Conservation (phyloP, 1,284 basidiomycete species). For the Filobasidium uniguttulatum region DNA sequence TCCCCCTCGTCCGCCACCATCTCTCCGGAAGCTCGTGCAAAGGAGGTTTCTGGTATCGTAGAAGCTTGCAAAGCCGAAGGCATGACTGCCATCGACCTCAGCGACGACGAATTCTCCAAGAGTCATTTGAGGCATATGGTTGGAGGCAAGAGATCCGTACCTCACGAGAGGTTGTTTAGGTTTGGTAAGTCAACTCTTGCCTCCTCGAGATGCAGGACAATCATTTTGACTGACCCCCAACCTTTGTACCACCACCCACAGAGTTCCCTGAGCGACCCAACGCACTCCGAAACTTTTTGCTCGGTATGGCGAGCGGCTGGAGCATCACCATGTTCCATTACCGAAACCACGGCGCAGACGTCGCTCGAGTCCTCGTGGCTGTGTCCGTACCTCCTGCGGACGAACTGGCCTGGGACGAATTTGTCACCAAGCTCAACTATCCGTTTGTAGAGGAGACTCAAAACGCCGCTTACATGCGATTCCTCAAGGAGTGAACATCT, state of each 20-base stretch:
- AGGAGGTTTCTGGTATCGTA: constrained; percentile 58
- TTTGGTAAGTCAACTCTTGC: constrained; percentile 87
- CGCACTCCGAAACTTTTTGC: constrained; percentile 77
- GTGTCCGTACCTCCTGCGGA: constrained; percentile 74
- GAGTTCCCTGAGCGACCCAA: constrained; percentile 95
- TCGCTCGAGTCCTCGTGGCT: constrained; percentile 82
- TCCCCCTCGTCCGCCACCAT: constrained; percentile 28
- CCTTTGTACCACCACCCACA: constrained; percentile 27
- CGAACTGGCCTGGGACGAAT: constrained; percentile 52
- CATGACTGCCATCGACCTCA: constrained; percentile 79
- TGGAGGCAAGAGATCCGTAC: constrained; percentile 62
- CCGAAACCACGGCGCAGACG: constrained; percentile 91
- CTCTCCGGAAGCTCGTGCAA: constrained; percentile 42
- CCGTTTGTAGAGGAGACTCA: constrained; percentile 84
- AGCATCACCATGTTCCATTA: constrained; percentile 97
- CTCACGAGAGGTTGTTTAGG: constrained; percentile 77
- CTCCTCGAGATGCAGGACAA: not conserved
- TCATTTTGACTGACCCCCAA: constrained; percentile 1
- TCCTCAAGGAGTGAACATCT: too few relatives aligned
- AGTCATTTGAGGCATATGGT: constrained; percentile 89
- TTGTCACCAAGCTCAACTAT: constrained; percentile 67
- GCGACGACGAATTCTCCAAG: constrained; percentile 91
- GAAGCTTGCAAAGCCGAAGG: constrained; percentile 48
- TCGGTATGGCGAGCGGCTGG: constrained; percentile 70
- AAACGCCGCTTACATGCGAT: too few relatives aligned